phyloP scores from a whole-genome alignment of 2,329 filamentous ascomycete species.

The Raffaelea ambrosiae region DNA sequence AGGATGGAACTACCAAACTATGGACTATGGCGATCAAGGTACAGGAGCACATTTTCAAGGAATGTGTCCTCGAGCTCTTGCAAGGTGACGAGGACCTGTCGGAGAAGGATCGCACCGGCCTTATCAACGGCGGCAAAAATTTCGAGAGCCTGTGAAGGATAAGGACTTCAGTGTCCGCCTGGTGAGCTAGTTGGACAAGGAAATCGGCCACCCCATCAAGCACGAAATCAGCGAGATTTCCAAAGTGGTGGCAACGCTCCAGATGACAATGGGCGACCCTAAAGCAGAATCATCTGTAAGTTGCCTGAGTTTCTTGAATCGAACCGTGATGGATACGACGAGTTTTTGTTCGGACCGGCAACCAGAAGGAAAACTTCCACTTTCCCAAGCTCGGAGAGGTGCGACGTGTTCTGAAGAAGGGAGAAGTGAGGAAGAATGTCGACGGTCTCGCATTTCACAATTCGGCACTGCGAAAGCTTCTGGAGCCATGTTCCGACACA shows the following conservation, averaged over 20 bases:
- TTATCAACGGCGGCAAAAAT: slow-evolving; percentile 8
- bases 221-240: slow-evolving; percentile 9
- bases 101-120: slow-evolving; percentile 9
- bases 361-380: background rate
- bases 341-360: background rate
- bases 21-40: slow-evolving; percentile 10
- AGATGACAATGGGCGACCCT: slow-evolving; percentile 2
- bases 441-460: slow-evolving; percentile 7
- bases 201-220: slow-evolving; percentile 9
- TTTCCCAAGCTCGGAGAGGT: slow-evolving; percentile 4
- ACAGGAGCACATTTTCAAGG: slow-evolving; percentile 12
- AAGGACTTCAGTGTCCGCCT: slow-evolving; percentile 9
- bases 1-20: slow-evolving; percentile 6
- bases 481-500: slow-evolving; percentile 9
- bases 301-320: background rate
- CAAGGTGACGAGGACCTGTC: slow-evolving; percentile 11
- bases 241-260: slow-evolving; percentile 4
- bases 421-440: slow-evolving; percentile 6
- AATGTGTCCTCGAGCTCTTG: slow-evolving; percentile 9
- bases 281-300: slow-evolving; percentile 2
- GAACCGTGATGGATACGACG: too few species aligned
- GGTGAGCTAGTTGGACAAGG: slow-evolving; percentile 8
- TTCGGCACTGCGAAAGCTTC: slow-evolving; percentile 3
- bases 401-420: slow-evolving; percentile 8
- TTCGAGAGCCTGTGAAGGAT: slow-evolving; percentile 10